A percentile compares a stretch with the other conserved stretches of the same genome.
phyloP scores from a whole-genome alignment of 441 rosid genomes.

The Heliophila coronopifolia region DNA sequence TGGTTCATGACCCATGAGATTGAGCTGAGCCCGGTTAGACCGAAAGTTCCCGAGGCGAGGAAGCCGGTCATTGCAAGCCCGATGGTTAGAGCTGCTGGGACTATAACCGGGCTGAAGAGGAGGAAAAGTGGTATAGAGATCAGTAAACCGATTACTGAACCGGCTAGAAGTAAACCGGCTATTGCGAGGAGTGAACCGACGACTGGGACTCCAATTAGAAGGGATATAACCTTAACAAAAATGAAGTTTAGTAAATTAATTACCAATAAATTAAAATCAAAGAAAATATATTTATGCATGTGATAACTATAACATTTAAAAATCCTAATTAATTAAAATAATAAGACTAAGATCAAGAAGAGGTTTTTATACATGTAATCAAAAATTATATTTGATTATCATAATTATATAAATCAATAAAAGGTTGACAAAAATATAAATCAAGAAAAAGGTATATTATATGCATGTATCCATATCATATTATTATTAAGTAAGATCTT shows the following conservation, averaged over 20 bases:
- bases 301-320: neutral
- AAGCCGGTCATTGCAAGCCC: slow-evolving; percentile 26
- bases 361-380: neutral
- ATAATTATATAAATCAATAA: neutral
- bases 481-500: no score
- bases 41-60: slow-evolving; percentile 28
- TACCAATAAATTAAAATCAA: neutral
- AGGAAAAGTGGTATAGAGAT: slow-evolving; percentile 24
- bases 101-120: slow-evolving; percentile 31
- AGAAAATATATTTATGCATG: neutral
- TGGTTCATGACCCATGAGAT: slow-evolving; percentile 34
- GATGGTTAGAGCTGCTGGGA: slow-evolving; percentile 30
- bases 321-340: neutral
- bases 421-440: no score
- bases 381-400: neutral
- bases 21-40: slow-evolving; percentile 28
- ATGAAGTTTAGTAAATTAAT: neutral
- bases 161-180: slow-evolving; percentile 30
- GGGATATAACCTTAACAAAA: slow-evolving; percentile 13
- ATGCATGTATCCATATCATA: no score
- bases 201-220: slow-evolving; percentile 27
- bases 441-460: no score
- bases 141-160: slow-evolving; percentile 27
- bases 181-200: slow-evolving; percentile 25
- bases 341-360: neutral